A percentile compares a stretch with the other conserved stretches of the same genome.
Conservation (phyloP, 805 yeast species). For the Candida dajiaensis region DNA sequence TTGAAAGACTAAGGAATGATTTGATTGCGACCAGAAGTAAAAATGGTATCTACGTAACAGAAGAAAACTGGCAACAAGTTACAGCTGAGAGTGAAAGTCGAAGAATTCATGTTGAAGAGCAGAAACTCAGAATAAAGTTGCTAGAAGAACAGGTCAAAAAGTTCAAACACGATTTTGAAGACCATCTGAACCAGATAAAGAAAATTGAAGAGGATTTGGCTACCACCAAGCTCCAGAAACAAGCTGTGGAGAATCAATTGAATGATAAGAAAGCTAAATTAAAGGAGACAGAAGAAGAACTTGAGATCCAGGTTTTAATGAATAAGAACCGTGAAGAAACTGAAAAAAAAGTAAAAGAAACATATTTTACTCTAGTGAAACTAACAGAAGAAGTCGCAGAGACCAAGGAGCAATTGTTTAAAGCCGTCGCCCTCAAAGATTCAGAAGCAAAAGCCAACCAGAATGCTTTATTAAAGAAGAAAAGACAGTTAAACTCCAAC, state of each 20-base stretch:
- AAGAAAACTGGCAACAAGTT: slow-evolving; percentile 40
- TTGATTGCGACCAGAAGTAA: slow-evolving; percentile 56
- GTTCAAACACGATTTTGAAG: slow-evolving; percentile 36
- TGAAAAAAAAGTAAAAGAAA: slow-evolving; percentile 13
- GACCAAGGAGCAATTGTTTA: slow-evolving; percentile 12
- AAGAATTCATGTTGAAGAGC: slow-evolving; percentile 43
- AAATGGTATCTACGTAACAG: slow-evolving; percentile 61
- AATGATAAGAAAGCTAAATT: slow-evolving; percentile 2
- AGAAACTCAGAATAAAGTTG: slow-evolving; percentile 39
- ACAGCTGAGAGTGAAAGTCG: slow-evolving; percentile 42
- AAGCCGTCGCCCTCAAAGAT: slow-evolving; percentile 14
- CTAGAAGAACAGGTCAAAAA: slow-evolving; percentile 41
- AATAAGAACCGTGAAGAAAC: slow-evolving; percentile 16
- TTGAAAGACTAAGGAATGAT: slow-evolving; percentile 53
- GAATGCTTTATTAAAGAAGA: slow-evolving; percentile 8
- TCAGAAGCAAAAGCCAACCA: slow-evolving; percentile 12
- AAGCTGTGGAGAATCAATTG: slow-evolving; percentile 6
- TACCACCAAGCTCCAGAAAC: slow-evolving; percentile 10
- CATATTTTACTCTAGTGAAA: slow-evolving; percentile 8
- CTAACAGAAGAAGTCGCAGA: slow-evolving; percentile 8
- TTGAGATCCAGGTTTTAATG: slow-evolving; percentile 13
- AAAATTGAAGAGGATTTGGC: slow-evolving; percentile 10
- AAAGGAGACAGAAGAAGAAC: slow-evolving; percentile 7
- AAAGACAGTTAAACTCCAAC: slow-evolving; percentile 3
- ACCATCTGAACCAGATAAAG: slow-evolving; percentile 24